These are phyloP conservation scores for Paramecium sexaurelia DNA, from an alignment of 73 alveolate species.

Conservation along the genomic window DNA sequence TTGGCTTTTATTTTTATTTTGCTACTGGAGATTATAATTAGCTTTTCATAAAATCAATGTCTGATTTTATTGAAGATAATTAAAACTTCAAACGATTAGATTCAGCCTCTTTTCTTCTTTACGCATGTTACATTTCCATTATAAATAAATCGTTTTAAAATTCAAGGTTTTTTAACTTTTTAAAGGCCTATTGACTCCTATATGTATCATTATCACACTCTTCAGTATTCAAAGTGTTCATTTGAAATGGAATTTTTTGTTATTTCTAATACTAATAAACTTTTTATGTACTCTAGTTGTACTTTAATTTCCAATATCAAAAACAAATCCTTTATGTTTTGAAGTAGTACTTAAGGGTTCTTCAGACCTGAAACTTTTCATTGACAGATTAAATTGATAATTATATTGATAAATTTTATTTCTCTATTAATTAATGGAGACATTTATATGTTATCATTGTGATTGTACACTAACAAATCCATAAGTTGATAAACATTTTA, in stretches of 20 bases:
- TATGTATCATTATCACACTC: not conserved
- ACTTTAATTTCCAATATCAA: not conserved
- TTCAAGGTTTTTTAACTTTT: not conserved
- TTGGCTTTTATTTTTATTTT: not conserved
- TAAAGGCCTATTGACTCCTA: not conserved
- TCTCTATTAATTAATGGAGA: constrained; percentile 55
- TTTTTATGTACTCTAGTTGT: constrained; percentile 18
- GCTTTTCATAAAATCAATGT: constrained; percentile 4
- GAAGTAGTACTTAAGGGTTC: not conserved
- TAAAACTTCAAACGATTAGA: not conserved
- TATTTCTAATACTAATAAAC: not conserved
- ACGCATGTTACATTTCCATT: not conserved
- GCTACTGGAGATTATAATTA: not conserved
- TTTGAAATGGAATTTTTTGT: not conserved
- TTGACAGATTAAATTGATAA: not conserved
- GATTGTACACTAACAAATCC: constrained; percentile 50
- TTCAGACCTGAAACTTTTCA: not conserved
- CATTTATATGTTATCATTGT: constrained; percentile 63
- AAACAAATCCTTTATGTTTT: not conserved
- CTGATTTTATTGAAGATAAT: constrained; percentile 24
- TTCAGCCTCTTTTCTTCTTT: constrained; percentile 19
- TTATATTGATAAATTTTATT: constrained; percentile 21
- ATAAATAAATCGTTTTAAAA: not conserved
- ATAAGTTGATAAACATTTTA: constrained; percentile 59
- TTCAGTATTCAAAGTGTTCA: not conserved